phyloP scores from a whole-genome alignment of 129 eudicot genomes.

The Saposhnikovia divaricata region DNA sequence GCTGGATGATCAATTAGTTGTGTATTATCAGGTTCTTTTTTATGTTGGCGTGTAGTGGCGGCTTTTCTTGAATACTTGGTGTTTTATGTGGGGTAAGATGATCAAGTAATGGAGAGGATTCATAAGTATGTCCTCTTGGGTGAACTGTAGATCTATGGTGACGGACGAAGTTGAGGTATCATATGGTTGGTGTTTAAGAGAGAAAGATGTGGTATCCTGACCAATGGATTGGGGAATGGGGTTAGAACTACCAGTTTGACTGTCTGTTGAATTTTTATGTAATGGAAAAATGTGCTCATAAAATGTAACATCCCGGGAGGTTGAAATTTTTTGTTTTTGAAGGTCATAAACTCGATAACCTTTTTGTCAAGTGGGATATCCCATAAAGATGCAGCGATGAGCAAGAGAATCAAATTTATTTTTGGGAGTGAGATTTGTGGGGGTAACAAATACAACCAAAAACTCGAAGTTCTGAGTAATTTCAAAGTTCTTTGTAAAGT shows the following conservation, averaged over 20 bases:
- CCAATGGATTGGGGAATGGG: no score
- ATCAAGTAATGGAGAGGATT: no score
- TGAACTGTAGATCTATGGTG: no score
- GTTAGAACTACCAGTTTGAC: not conserved
- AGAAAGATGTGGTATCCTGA: no score
- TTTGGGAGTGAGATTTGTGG: not conserved
- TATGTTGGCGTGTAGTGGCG: no score
- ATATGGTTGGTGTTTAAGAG: no score
- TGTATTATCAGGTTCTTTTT: no score
- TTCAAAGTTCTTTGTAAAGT: not conserved
- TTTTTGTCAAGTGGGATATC: constrained; percentile 9
- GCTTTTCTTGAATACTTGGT: no score
- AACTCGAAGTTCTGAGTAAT: not conserved
- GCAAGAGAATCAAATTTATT: constrained; percentile 7
- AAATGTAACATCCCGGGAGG: constrained; percentile 4
- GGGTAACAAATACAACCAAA: constrained; percentile 15
- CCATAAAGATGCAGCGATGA: not conserved
- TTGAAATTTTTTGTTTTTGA: not conserved
- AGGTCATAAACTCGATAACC: constrained; percentile 13
- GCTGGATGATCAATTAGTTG: no score
- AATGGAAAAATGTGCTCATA: not conserved
- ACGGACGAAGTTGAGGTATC: no score
- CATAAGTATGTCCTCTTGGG: no score
- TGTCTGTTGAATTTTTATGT: not conserved
- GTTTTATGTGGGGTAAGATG: no score